Conservation (phyloP, 495 filamentous ascomycete species). For the Podospora pseudopauciseta region DNA sequence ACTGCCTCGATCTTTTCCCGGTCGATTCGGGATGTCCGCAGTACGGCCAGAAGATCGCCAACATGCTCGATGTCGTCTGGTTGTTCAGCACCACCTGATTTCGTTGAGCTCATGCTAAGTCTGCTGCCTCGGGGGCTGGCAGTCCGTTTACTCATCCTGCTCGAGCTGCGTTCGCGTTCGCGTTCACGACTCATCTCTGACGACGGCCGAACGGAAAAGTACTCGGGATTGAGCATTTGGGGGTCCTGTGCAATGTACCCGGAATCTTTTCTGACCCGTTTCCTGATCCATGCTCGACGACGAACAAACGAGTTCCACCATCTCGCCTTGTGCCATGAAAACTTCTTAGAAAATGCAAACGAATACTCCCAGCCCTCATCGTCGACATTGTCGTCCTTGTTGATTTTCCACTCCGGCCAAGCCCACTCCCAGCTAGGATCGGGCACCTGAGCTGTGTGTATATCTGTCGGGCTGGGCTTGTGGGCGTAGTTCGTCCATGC, state of each 20-base stretch:
- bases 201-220: conserved; percentile 73
- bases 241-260: conserved; percentile 40
- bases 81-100: conserved; percentile 12
- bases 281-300: conserved; percentile 81
- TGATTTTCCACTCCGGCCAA: conserved; percentile 91
- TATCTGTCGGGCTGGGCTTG: conserved; percentile 75
- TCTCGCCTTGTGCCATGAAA: conserved; percentile 85
- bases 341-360: conserved; percentile 71
- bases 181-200: conserved; percentile 34
- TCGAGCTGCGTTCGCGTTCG: background rate
- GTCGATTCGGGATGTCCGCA: conserved; percentile 73
- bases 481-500: conserved; percentile 78
- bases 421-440: conserved; percentile 96
- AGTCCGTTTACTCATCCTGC: conserved; percentile 28
- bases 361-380: conserved; percentile 96
- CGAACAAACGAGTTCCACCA: conserved; percentile 94
- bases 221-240: conserved; percentile 73
- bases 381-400: conserved; percentile 78
- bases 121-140: conserved; percentile 24
- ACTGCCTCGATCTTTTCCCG: conserved; percentile 83
- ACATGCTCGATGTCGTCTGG: conserved; percentile 59
- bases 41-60: conserved; percentile 56
- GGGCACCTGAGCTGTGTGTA: conserved; percentile 85
- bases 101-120: conserved; percentile 24
- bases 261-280: conserved; percentile 62